These are phyloP conservation scores for Parathielavia hyrcaniae DNA, from an alignment of 495 filamentous ascomycete species.

Conservation along the genomic window DNA sequence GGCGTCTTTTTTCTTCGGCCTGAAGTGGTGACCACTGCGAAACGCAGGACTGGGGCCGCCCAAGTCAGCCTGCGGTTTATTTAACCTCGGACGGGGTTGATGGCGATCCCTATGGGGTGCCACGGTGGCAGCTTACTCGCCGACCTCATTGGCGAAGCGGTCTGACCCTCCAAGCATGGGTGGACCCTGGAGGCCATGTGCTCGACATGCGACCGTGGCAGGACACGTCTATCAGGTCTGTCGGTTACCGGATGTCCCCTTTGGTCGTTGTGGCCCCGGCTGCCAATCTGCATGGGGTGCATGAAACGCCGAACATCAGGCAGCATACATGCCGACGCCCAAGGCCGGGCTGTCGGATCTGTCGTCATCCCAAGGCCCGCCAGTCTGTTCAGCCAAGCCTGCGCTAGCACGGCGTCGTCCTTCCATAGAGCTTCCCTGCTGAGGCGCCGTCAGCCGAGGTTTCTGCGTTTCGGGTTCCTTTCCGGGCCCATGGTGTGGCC, in stretches of 20 bases:
- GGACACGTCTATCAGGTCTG: neutral
- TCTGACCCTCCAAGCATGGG: slow-evolving; percentile 12
- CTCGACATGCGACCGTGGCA: slow-evolving; percentile 4
- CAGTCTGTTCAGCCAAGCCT: neutral
- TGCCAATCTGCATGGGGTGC: slow-evolving; percentile 10
- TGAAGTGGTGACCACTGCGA: neutral
- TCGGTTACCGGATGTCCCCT: slow-evolving; percentile 18
- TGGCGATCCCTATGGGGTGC: slow-evolving; percentile 8
- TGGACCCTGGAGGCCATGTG: slow-evolving; percentile 20
- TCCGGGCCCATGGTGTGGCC: neutral
- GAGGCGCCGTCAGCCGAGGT: neutral
- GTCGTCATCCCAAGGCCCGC: slow-evolving; percentile 10
- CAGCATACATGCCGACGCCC: neutral
- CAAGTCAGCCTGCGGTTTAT: neutral
- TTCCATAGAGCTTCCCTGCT: slow-evolving; percentile 11
- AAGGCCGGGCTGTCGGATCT: slow-evolving; percentile 1
- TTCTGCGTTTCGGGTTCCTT: neutral
- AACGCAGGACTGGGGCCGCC: neutral
- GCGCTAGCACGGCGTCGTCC: neutral
- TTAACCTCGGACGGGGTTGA: neutral
- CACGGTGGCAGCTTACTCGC: neutral
- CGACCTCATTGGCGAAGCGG: neutral
- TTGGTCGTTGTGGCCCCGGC: slow-evolving; percentile 9
- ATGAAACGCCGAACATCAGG: neutral
- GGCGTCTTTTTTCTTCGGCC: too few species aligned